Base-by-base conservation (phyloP, 495 filamentous ascomycete genomes). In the Penicillium parvum region DNA sequence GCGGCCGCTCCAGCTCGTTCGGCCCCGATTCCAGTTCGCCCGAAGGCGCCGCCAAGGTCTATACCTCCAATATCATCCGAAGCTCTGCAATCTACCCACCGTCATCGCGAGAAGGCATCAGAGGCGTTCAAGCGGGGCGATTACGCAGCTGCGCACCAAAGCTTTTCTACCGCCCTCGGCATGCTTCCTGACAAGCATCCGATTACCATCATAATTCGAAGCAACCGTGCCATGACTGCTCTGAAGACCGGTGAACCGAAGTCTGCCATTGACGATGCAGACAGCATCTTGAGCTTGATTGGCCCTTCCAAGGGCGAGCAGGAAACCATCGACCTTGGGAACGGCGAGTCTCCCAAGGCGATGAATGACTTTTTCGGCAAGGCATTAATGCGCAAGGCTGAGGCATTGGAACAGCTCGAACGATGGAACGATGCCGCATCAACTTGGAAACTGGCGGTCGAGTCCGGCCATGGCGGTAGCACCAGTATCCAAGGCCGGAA, bases 361-460 rank as follows among this genome's bases (percentile, higher is more conserved):
- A 96, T 98, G 90, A 83, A 76, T 32, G 88, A 91, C 27, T 88
- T 95, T 57, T 97, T 82, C 62, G 87, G 86, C 35, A 97, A 96
- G 64, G 90, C 90, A 0, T 72, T 96, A 29, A 90, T 83, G 63
- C 84, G 94, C 42, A 96, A 96, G 71, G 92, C 94, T 10, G 94
- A 97, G 62, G 91, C 86, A 2, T 73, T 97, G 20, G 92, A 98
- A 66, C 86, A 96, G 53, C 82, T 98, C 57, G 92, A 98, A 68
- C 85, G 85, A 58, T 98, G 92, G 91, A 58, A 64, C 2, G 90
- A 96, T 20, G 94, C 92, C 3, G 81, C 77, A 0, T 70, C 76
- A 14, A 76, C 82, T 0, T 98, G 92, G 92, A 81, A 81, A 47
- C 68, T 76, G 16, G 89, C 87, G 18, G 85, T 96, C 11, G 86